Evolutionary conservation across 2,329 filamentous ascomycete genomes (phyloP), one percentile per base, ranked within the genome.

Genomic region (Dactylellina parvicollis): DNA sequence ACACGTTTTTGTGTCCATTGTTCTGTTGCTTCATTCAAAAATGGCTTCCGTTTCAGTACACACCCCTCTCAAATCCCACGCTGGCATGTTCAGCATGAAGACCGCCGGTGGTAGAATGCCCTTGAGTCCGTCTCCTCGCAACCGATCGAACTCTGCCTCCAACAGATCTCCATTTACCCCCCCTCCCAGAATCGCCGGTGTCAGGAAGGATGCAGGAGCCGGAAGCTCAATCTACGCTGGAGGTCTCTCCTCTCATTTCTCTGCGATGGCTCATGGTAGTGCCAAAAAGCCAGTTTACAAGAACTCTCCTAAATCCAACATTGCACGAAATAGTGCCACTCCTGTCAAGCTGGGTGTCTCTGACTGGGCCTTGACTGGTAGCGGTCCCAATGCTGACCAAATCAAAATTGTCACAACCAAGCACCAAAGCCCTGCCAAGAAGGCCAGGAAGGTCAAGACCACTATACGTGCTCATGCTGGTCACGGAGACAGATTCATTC

Each of bases 41-140:
- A 98, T 98, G 94, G 92, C 94, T 81, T 90, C 89, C 81, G 83
- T 87, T 81, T 84, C 87, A 80, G 88, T 97, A 82, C 91, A 92
- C 79, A 98, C 95, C 74, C 95, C 95, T 73, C 86, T 95, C 81
- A 98, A 97, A 86, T 95, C 91, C 86, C 94, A 96, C 82, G 89
- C 90, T 83, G 92, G 92, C 72, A 87, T 97, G 79, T 97, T 98
- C 85, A 92, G 90, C 77, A 88, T 91, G 77, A 92, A 92, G 81
- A 95, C 93, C 80, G 95, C 93, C 82, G 93, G 94, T 83, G 92
- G 93, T 81, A 92, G 95, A 75, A 93, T 96, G 86, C 93, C 95
- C 78, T 84, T 99, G 80, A 97, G 94, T 2, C 94, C 95, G 30
- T 98, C 94, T 67, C 95, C 95, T 69, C 88, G 89, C 77, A 83